These are phyloP conservation scores for Candida smagusa DNA, from an alignment of 1,139 yeast species.

Conservation along the genomic window DNA sequence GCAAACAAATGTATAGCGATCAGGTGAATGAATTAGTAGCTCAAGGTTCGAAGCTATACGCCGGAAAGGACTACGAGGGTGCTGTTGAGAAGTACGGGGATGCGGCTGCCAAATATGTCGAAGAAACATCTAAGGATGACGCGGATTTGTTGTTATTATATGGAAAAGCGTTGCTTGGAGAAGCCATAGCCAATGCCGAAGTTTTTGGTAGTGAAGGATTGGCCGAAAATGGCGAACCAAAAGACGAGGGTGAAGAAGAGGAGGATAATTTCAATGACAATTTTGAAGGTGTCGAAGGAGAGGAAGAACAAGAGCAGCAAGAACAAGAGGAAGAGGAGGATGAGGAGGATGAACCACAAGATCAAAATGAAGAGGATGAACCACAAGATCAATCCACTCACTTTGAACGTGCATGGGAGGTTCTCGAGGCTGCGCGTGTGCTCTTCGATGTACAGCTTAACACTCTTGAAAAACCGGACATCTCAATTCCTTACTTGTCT, in stretches of 20 bases:
- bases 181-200: slow-evolving; percentile 72
- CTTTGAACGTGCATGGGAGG: slow-evolving; percentile 86
- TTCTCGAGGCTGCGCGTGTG: slow-evolving; percentile 71
- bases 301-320: slow-evolving; percentile 23
- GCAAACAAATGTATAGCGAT: slow-evolving; percentile 2
- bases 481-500: slow-evolving; percentile 30
- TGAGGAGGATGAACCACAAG: slow-evolving; percentile 14
- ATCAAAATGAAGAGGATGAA: slow-evolving; percentile 30
- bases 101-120: slow-evolving; percentile 61
- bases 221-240: slow-evolving; percentile 17
- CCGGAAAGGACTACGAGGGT: slow-evolving; percentile 59
- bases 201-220: slow-evolving; percentile 62
- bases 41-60: slow-evolving; percentile 61
- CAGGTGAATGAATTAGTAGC: slow-evolving; percentile 47
- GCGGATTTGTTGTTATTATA: slow-evolving; percentile 72
- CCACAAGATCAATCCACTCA: slow-evolving; percentile 44
- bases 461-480: slow-evolving; percentile 12
- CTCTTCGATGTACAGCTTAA: slow-evolving; percentile 51
- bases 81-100: slow-evolving; percentile 74
- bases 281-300: slow-evolving; percentile 7
- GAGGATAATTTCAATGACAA: slow-evolving; percentile 13
- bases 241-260: slow-evolving; percentile 18
- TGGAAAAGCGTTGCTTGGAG: slow-evolving; percentile 77
- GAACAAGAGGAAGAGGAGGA: slow-evolving; percentile 18
- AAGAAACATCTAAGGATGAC: slow-evolving; percentile 53